Evolutionary conservation across 345 rosid species (phyloP).

Genomic region (Boechera divaricarpa): DNA sequence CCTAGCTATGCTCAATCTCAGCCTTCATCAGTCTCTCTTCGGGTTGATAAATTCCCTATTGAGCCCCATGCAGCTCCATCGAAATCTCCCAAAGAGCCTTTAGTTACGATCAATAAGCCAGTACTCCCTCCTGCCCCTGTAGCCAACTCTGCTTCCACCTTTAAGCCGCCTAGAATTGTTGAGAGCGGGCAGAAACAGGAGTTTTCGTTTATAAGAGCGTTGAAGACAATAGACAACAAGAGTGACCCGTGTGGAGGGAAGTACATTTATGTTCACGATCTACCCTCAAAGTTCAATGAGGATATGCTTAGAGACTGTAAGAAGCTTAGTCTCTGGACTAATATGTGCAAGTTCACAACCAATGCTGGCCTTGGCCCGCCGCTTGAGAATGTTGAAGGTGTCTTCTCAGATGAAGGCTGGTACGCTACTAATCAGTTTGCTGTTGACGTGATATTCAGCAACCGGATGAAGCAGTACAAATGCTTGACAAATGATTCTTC

Average conservation of each 20-base stretch:
- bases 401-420: constrained; percentile 84
- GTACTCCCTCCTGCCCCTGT: constrained; percentile 31
- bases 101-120: constrained; percentile 10
- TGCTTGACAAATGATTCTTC: constrained; percentile 88
- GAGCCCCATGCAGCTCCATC: constrained; percentile 34
- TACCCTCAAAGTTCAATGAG: constrained; percentile 81
- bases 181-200: constrained; percentile 36
- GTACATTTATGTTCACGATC: constrained; percentile 79
- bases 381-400: constrained; percentile 76
- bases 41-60: constrained; percentile 44
- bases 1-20: constrained; percentile 37
- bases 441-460: constrained; percentile 82
- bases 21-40: constrained; percentile 38
- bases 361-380: constrained; percentile 90
- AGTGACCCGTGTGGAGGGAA: constrained; percentile 87
- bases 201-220: constrained; percentile 66
- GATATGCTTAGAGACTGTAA: constrained; percentile 85
- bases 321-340: constrained; percentile 87
- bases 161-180: constrained; percentile 28
- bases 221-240: constrained; percentile 73
- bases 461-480: constrained; percentile 86
- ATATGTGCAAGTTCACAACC: constrained; percentile 85
- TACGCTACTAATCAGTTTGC: constrained; percentile 88
- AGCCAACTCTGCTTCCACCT: constrained; percentile 3
- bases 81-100: constrained; percentile 33